Conservation (phyloP, 306 rosid species). For the Amphicarpaea edgeworthii region DNA sequence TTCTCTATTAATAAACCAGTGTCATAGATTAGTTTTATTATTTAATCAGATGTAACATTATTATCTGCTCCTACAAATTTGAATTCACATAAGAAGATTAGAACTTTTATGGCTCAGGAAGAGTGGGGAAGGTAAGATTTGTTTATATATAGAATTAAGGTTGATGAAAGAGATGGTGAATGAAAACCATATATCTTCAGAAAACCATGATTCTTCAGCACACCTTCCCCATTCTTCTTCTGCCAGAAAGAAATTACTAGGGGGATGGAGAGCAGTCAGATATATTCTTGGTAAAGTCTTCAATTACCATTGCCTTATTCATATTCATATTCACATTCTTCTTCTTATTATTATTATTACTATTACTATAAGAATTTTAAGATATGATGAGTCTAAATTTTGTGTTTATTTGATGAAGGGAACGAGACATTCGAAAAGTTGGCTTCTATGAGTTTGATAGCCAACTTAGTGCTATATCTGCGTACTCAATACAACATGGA, state of each 20-base stretch:
- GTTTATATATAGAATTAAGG: not conserved
- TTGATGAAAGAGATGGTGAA: conserved; percentile 30
- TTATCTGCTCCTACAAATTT: conserved; percentile 26
- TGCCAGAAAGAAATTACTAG: conserved; percentile 26
- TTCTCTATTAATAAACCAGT: not conserved
- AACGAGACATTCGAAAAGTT: conserved; percentile 81
- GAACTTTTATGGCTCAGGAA: not conserved
- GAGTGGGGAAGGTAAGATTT: not conserved
- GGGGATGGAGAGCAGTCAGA: conserved; percentile 66
- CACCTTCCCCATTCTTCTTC: conserved; percentile 41
- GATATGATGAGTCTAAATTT: not conserved
- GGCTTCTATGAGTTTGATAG: conserved; percentile 74
- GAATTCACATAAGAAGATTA: conserved; percentile 37
- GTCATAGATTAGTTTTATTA: not conserved
- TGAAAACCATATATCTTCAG: conserved; percentile 26
- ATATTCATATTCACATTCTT: not conserved
- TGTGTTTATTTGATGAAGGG: conserved; percentile 43
- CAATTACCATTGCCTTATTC: not conserved
- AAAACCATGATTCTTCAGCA: conserved; percentile 26
- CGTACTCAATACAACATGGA: conserved; percentile 66
- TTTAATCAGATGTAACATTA: not conserved
- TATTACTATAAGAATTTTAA: not conserved
- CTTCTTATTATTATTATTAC: conserved; percentile 3
- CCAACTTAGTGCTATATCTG: conserved; percentile 62
- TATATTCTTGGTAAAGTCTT: conserved; percentile 56